phyloP scores from a whole-genome alignment of 1,284 basidiomycete genomes.

The Pterula multifida region DNA sequence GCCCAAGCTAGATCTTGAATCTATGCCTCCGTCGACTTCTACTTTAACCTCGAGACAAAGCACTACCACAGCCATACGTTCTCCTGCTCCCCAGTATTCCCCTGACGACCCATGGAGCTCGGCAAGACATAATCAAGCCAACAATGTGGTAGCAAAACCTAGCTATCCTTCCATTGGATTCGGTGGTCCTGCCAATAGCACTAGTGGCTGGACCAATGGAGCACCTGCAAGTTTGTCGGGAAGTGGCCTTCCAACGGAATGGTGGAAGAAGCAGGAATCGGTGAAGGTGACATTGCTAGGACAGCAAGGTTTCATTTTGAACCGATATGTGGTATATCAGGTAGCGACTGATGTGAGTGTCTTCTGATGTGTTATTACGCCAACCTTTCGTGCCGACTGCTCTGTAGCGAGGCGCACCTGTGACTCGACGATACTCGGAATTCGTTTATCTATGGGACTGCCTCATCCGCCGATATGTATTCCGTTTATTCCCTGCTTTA shows the following conservation, averaged over 20 bases:
- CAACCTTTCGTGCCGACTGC: slow-evolving; percentile 7
- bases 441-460: slow-evolving; percentile 84
- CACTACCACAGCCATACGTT: slow-evolving; percentile 23
- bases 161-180: slow-evolving; percentile 6
- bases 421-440: slow-evolving; percentile 76
- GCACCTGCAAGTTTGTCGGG: slow-evolving; percentile 50
- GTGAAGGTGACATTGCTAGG: slow-evolving; percentile 64
- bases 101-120: slow-evolving; percentile 64
- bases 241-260: slow-evolving; percentile 60
- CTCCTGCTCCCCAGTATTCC: slow-evolving; percentile 35
- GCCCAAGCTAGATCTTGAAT: slow-evolving; percentile 50
- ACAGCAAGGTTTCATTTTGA: slow-evolving; percentile 81
- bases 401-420: slow-evolving; percentile 46
- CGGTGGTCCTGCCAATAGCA: slow-evolving; percentile 16
- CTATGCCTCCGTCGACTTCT: slow-evolving; percentile 41
- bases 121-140: slow-evolving; percentile 22
- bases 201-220: slow-evolving; percentile 26
- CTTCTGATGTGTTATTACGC: neutral
- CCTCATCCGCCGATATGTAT: slow-evolving; percentile 72
- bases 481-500: slow-evolving; percentile 78
- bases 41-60: slow-evolving; percentile 31
- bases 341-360: slow-evolving; percentile 64
- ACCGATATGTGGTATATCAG: slow-evolving; percentile 73
- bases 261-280: slow-evolving; percentile 76
- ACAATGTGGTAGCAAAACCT: slow-evolving; percentile 8